Conservation (phyloP, 2,329 filamentous ascomycete genomes). For the Diplodia sapinea region DNA sequence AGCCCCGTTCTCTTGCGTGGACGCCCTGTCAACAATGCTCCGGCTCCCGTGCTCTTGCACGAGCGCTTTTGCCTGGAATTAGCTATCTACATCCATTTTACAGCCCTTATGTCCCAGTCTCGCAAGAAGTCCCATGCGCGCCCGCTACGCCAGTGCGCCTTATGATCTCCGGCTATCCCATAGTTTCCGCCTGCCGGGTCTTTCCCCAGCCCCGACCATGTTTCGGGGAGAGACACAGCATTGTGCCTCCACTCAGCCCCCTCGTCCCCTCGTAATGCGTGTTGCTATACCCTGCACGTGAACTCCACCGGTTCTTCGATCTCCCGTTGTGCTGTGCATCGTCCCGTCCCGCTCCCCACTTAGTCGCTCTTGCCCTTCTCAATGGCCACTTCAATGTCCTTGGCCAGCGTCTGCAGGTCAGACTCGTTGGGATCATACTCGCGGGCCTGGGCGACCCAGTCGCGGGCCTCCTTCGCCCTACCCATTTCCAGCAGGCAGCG, state of each 20-base stretch:
- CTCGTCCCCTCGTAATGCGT: neutral
- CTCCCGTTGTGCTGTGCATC: slow-evolving; percentile 7
- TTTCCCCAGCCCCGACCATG: slow-evolving; percentile 6
- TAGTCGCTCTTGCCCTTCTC: slow-evolving; percentile 49
- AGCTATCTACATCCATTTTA: neutral
- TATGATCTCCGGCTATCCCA: slow-evolving; percentile 20
- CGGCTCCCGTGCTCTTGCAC: neutral
- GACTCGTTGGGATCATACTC: slow-evolving; percentile 75
- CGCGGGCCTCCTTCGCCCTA: slow-evolving; percentile 77
- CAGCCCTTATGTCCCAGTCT: neutral
- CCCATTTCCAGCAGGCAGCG: slow-evolving; percentile 92
- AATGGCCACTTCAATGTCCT: slow-evolving; percentile 57
- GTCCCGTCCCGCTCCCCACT: neutral
- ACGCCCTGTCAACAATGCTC: neutral
- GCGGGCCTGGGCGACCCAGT: slow-evolving; percentile 76
- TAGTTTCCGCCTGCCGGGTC: neutral
- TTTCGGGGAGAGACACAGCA: neutral
- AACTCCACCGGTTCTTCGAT: slow-evolving; percentile 1
- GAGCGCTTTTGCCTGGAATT: neutral
- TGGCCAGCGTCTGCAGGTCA: slow-evolving; percentile 47
- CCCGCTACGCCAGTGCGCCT: slow-evolving; percentile 26
- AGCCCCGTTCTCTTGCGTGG: slow-evolving; percentile 11
- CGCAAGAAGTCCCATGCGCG: slow-evolving; percentile 11
- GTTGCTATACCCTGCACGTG: neutral
- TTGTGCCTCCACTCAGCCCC: slow-evolving; percentile 12